Evolutionary conservation across 75 land plant species (phyloP).

Genomic region (Selaginella moellendorffii): DNA sequence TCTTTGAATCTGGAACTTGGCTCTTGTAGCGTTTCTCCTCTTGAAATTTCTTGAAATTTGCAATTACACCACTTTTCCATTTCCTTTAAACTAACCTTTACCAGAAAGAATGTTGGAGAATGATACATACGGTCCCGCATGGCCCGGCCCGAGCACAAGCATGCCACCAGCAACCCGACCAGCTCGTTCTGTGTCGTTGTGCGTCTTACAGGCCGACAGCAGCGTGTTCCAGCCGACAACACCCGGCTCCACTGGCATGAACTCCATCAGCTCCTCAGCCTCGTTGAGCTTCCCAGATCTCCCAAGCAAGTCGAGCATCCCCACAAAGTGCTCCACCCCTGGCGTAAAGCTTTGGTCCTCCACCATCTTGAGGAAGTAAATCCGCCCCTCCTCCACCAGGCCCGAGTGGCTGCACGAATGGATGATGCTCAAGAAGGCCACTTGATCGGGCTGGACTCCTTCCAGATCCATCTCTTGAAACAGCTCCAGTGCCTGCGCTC

Average conservation of each 20-base stretch:
- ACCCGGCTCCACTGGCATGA: not conserved
- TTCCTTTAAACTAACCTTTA: too few species aligned
- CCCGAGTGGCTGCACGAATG: constrained; percentile 34
- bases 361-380: not conserved
- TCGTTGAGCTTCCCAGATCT: not conserved
- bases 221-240: not conserved
- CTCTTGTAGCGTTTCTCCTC: too few species aligned
- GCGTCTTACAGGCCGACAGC: not conserved
- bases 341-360: not conserved
- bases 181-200: not conserved
- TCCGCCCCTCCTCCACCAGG: not conserved
- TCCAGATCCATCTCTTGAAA: constrained; percentile 41
- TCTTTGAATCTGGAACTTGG: too few species aligned
- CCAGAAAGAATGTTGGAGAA: too few species aligned
- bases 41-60: too few species aligned
- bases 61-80: too few species aligned
- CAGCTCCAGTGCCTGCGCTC: constrained; percentile 26
- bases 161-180: too few species aligned
- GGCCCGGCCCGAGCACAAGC: too few species aligned
- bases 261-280: not conserved
- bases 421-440: constrained; percentile 46
- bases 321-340: not conserved
- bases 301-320: not conserved
- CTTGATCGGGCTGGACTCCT: constrained; percentile 52
- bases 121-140: too few species aligned